These are phyloP conservation scores for Cyberlindnera japonica DNA, from an alignment of 805 yeast genomes.

Conservation along the genomic window DNA sequence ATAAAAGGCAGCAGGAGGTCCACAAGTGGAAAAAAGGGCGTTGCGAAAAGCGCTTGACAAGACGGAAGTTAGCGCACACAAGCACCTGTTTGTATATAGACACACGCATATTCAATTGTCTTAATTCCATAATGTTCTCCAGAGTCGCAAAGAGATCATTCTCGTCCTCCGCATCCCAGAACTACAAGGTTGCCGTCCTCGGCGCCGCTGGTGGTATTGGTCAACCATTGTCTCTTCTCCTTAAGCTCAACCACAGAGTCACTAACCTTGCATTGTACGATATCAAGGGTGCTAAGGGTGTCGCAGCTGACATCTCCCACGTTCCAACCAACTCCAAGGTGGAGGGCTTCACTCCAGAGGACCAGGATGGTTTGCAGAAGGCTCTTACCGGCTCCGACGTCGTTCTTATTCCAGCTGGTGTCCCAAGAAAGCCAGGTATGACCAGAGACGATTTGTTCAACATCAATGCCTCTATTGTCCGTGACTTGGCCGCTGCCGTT, in stretches of 20 bases:
- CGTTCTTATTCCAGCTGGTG: conserved; percentile 94
- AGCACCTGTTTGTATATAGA: background rate
- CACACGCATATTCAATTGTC: too few relatives aligned
- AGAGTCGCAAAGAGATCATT: conserved; percentile 59
- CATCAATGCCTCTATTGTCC: conserved; percentile 93
- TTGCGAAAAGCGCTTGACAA: too few relatives aligned
- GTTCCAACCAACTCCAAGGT: conserved; percentile 90
- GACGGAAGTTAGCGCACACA: too few relatives aligned
- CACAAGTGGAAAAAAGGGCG: background rate
- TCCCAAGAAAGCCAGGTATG: conserved; percentile 99
- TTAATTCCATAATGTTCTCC: conserved; percentile 42
- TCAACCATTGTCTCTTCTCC: conserved; percentile 75
- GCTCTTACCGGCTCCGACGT: conserved; percentile 74
- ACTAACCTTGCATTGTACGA: conserved; percentile 85
- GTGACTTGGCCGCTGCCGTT: conserved; percentile 83
- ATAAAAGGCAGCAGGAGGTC: conserved; percentile 2
- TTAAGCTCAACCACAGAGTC: conserved; percentile 86
- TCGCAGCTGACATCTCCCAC: conserved; percentile 93
- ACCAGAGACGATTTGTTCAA: conserved; percentile 95
- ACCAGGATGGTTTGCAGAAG: conserved; percentile 62
- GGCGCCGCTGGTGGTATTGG: conserved; percentile 97
- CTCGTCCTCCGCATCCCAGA: conserved; percentile 60
- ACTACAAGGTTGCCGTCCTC: conserved; percentile 75
- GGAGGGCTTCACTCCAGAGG: conserved; percentile 82
- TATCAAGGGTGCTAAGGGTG: conserved; percentile 91